Conservation (phyloP, 441 rosid species). For the Gossypium lobatum region DNA sequence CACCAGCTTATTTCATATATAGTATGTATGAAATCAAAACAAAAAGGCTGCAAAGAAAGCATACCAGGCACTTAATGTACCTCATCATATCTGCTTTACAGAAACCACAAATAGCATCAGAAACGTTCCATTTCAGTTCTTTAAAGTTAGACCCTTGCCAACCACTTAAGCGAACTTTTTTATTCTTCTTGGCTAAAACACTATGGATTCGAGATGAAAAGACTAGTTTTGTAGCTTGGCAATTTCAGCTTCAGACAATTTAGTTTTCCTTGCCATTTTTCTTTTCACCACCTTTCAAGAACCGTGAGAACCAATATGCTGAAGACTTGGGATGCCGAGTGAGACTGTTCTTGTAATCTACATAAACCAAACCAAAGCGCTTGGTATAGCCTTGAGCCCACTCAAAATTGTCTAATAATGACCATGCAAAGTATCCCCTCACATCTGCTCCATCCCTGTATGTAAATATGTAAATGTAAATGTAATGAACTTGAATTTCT, state of each 20-base stretch:
- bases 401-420: conserved; percentile 60
- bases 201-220: not conserved
- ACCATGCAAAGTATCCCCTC: conserved; percentile 74
- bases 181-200: not conserved
- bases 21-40: not conserved
- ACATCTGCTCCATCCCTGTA: conserved; percentile 58
- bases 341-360: conserved; percentile 59
- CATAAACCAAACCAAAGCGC: conserved; percentile 59
- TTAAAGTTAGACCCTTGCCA: not conserved
- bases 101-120: not conserved
- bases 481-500: not conserved
- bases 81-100: not conserved
- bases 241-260: not conserved
- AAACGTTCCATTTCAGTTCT: not conserved
- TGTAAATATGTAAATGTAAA: not conserved
- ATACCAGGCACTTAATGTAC: not conserved
- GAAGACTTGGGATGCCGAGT: conserved; percentile 61
- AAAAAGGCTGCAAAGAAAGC: not conserved
- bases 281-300: conserved; percentile 43
- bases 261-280: conserved; percentile 47
- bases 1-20: not conserved
- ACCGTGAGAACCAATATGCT: conserved; percentile 55
- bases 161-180: not conserved
- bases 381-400: conserved; percentile 70
- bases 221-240: not conserved